phyloP scores from a whole-genome alignment of 306 rosid species.

The Trifolium repens region DNA sequence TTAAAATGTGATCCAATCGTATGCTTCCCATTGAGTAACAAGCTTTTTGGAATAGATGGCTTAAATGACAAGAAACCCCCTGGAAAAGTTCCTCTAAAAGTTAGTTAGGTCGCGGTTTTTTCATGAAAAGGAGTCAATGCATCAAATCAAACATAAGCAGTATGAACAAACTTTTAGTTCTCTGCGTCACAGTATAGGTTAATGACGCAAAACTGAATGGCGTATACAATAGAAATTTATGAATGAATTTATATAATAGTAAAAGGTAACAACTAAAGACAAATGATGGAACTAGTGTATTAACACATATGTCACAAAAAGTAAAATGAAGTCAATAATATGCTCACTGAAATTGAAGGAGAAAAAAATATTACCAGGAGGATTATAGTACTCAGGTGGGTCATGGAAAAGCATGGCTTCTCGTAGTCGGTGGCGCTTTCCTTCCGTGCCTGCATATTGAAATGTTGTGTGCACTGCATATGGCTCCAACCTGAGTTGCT shows the following conservation, averaged over 20 bases:
- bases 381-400: slow-evolving; percentile 88
- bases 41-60: slow-evolving; percentile 83
- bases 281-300: slow-evolving; percentile 16
- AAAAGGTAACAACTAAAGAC: slow-evolving; percentile 13
- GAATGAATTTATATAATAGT: slow-evolving; percentile 9
- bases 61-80: slow-evolving; percentile 90
- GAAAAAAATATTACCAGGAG: slow-evolving; percentile 58
- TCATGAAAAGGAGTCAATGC: slow-evolving; percentile 26
- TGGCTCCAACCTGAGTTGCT: slow-evolving; percentile 85
- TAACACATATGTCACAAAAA: slow-evolving; percentile 14
- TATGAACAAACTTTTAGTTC: slow-evolving; percentile 31
- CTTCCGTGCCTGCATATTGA: slow-evolving; percentile 90
- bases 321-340: slow-evolving; percentile 12
- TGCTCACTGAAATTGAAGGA: slow-evolving; percentile 31
- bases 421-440: slow-evolving; percentile 95
- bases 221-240: slow-evolving; percentile 19
- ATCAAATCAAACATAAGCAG: slow-evolving; percentile 28
- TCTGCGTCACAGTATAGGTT: slow-evolving; percentile 26
- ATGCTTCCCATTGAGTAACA: slow-evolving; percentile 74
- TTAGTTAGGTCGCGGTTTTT: slow-evolving; percentile 27
- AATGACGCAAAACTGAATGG: slow-evolving; percentile 23
- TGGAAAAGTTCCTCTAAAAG: slow-evolving; percentile 49
- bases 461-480: slow-evolving; percentile 96
- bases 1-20: slow-evolving; percentile 74
- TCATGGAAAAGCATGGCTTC: slow-evolving; percentile 91